Percentiles rank a stretch among this genome's conserved stretches.
Conservation (phyloP, 257 asterid genomes). For the Scutellaria barbata region DNA sequence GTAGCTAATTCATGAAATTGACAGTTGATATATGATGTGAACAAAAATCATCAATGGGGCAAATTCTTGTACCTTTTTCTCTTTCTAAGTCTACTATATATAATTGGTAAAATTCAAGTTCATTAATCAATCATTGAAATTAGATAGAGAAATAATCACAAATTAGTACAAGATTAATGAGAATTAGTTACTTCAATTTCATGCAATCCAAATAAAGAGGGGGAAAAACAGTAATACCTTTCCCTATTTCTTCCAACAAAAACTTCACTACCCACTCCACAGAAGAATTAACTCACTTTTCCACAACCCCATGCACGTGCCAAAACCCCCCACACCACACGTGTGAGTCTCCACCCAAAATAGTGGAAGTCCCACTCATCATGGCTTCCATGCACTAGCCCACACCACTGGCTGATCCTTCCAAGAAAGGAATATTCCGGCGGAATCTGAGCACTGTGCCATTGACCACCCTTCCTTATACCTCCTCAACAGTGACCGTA, state of each 20-base stretch:
- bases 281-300: background rate
- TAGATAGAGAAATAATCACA: constrained; percentile 31
- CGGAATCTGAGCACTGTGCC: constrained; percentile 60
- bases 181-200: constrained; percentile 49
- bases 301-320: constrained; percentile 49
- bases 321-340: constrained; percentile 35
- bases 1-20: constrained; percentile 22
- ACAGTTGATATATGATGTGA: constrained; percentile 21
- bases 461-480: constrained; percentile 97
- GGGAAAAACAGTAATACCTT: constrained; percentile 34
- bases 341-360: constrained; percentile 39
- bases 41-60: background rate
- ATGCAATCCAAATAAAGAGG: constrained; percentile 39
- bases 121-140: constrained; percentile 4
- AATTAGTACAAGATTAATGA: constrained; percentile 37
- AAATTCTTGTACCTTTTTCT: background rate
- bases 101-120: background rate
- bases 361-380: constrained; percentile 36
- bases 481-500: constrained; percentile 83
- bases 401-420: constrained; percentile 97
- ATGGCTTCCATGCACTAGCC: constrained; percentile 99
- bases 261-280: constrained; percentile 10
- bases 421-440: constrained; percentile 98
- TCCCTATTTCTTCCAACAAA: constrained; percentile 24
- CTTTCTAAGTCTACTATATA: background rate